Conservation (phyloP, 176 grass and related monocot species). For the Areca catechu region DNA sequence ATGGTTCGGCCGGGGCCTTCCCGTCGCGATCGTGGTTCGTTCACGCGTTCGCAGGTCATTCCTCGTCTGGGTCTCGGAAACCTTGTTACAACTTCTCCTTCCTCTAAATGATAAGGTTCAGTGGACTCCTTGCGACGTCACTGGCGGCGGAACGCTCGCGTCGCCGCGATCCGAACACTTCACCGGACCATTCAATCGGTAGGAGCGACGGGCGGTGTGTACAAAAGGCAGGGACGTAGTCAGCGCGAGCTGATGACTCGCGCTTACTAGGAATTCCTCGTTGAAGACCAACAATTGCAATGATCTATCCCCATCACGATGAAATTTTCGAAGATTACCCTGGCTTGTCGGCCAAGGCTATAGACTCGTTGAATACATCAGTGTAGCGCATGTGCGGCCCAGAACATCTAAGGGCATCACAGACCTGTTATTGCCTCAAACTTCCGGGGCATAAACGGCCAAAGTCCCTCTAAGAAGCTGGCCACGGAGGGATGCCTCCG, state of each 20-base stretch:
- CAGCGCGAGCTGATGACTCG: constrained; percentile 26
- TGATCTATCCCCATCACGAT: constrained; percentile 91
- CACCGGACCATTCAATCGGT: too few species aligned
- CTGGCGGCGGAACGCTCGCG: too few species aligned
- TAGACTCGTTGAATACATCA: constrained; percentile 74
- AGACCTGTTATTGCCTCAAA: constrained; percentile 74
- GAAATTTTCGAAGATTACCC: constrained; percentile 75
- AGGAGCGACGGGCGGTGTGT: background rate
- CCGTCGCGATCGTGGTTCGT: too few species aligned
- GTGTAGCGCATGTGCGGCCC: constrained; percentile 46
- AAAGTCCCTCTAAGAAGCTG: constrained; percentile 82
- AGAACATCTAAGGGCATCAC: constrained; percentile 84
- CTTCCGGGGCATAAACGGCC: constrained; percentile 46
- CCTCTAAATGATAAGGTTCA: too few species aligned
- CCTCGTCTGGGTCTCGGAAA: too few species aligned
- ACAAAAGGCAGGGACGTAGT: constrained; percentile 4
- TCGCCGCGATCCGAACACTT: too few species aligned
- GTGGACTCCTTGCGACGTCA: too few species aligned
- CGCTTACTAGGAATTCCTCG: constrained; percentile 76
- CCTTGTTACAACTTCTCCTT: too few species aligned
- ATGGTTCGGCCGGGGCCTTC: too few species aligned
- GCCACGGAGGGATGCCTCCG: constrained; percentile 40
- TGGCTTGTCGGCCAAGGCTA: constrained; percentile 54
- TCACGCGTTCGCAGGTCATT: too few species aligned
- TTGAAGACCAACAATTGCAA: constrained; percentile 93